A percentile compares a stretch with the other conserved stretches of the same genome.
These are phyloP conservation scores for Imleria badia DNA, from an alignment of 768 basidiomycete genomes.

Conservation along the genomic window DNA sequence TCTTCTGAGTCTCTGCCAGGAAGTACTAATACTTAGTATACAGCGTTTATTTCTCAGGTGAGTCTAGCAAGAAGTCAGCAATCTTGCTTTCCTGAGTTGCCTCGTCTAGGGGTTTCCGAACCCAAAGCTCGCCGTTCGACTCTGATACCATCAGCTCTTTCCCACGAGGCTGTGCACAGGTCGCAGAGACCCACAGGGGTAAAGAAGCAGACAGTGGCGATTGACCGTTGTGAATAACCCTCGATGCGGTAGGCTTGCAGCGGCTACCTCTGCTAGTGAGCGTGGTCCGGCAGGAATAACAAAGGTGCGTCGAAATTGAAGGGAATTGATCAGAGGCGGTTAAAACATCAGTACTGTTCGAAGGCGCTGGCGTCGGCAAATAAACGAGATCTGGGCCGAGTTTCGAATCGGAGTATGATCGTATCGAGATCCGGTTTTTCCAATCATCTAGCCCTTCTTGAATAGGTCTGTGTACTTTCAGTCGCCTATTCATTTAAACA, in stretches of 20 bases:
- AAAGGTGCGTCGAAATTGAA: slow-evolving; percentile 45
- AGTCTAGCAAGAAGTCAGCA: slow-evolving; percentile 40
- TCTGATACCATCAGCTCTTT: not conserved
- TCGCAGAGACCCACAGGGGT: slow-evolving; percentile 36
- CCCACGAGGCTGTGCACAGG: not conserved
- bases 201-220: slow-evolving; percentile 17
- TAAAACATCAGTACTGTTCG: not conserved
- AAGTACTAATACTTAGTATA: not conserved
- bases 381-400: slow-evolving; percentile 16
- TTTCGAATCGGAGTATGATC: slow-evolving; percentile 38
- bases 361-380: not conserved
- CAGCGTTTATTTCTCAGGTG: slow-evolving; percentile 1
- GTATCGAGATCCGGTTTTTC: slow-evolving; percentile 74
- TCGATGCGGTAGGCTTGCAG: slow-evolving; percentile 16
- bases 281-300: slow-evolving; percentile 63
- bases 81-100: slow-evolving; percentile 40
- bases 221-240: not conserved
- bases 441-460: slow-evolving; percentile 68
- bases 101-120: slow-evolving; percentile 29
- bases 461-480: slow-evolving; percentile 46
- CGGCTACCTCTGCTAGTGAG: slow-evolving; percentile 59
- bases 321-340: slow-evolving; percentile 1
- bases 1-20: not conserved
- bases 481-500: not conserved
- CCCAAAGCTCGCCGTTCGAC: slow-evolving; percentile 32